phyloP scores from a whole-genome alignment of 164 flowering plant genomes.

The Malania oleifera region DNA sequence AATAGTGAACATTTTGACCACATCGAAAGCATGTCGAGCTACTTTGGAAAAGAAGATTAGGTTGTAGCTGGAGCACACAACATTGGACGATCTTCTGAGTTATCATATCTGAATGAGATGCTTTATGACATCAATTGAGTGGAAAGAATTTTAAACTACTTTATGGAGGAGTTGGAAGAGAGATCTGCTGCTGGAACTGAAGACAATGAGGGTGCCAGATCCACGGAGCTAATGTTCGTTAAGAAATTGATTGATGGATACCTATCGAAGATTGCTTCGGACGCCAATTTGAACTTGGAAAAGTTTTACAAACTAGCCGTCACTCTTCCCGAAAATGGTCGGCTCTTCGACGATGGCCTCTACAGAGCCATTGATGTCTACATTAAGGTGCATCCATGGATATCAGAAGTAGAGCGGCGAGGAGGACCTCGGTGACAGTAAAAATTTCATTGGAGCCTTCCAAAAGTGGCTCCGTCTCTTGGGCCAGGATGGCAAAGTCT shows the following conservation, averaged over 20 bases:
- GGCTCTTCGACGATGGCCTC: constrained; percentile 82
- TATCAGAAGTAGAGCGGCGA: constrained; percentile 79
- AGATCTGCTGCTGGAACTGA: constrained; percentile 15
- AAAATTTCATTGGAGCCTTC: no score
- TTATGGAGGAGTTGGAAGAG: constrained; percentile 34
- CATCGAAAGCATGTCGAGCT: constrained; percentile 38
- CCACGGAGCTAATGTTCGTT: constrained; percentile 61
- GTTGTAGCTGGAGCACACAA: constrained; percentile 60
- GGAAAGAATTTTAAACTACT: constrained; percentile 55
- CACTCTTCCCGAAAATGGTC: constrained; percentile 65
- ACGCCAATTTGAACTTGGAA: constrained; percentile 73
- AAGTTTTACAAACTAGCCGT: constrained; percentile 61
- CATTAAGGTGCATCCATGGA: constrained; percentile 91
- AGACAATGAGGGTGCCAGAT: constrained; percentile 20
- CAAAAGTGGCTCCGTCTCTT: no score
- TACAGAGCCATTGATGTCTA: constrained; percentile 93
- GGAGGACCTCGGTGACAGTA: constrained; percentile 68
- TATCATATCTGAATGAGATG: constrained; percentile 77
- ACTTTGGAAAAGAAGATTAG: constrained; percentile 69
- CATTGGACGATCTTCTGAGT: constrained; percentile 72
- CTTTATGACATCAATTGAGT: constrained; percentile 79
- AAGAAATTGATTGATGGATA: constrained; percentile 90
- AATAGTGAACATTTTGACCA: constrained; percentile 64
- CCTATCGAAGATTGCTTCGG: constrained; percentile 83
- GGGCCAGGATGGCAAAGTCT: no score